Evolutionary conservation across 352 stramenopile species (phyloP), one percentile per base, ranked within the genome.

Genomic region (Globisporangium paddicum): DNA sequence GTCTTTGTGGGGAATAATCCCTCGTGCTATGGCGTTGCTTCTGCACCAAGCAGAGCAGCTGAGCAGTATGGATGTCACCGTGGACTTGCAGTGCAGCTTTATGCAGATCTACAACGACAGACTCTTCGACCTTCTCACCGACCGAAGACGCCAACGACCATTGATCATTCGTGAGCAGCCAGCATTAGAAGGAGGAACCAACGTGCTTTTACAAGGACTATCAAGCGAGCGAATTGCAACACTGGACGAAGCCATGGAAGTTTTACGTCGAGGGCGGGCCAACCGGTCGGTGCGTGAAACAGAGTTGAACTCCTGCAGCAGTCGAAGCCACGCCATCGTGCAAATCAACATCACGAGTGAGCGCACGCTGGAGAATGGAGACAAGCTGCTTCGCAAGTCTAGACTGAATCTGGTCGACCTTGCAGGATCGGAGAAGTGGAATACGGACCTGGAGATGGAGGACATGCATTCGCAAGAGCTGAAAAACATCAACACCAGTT

Each of bases 31-130:
- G 3, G 67, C 57, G 45, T 74, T 96, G n/a, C 59, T 97, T 14
- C 76, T 97, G 10, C 30, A 62, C 16, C 35, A 63, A 19, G 58
- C 49, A 19, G 37, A 49, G 8, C 19, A 57, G 32, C 50, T 66
- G 28, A 47, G 60, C 23, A 53, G 50, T 1, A 63, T 63, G 1
- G 54, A 67, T 2, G 58, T 55, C 5, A 47, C 64, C 19, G 69
- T 90, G 13, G 54, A 79, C 21, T 47, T 97, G 38, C 72, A 84
- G 8, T 79, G 89, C 54, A 95, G 82, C 58, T 98, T 97, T 58
- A 63, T 98, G 23, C 93, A 98, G 66, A 93, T 98, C 45, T 98
- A 98, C 82, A 98, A 98, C 56, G 96, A 98, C 57, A 78, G 77
- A 11, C 87, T 98, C 14, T 93, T 90, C 52, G 95, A 98, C 57